These are phyloP conservation scores for Periconia digitata DNA, from an alignment of 2,329 filamentous ascomycete species.

Conservation along the genomic window DNA sequence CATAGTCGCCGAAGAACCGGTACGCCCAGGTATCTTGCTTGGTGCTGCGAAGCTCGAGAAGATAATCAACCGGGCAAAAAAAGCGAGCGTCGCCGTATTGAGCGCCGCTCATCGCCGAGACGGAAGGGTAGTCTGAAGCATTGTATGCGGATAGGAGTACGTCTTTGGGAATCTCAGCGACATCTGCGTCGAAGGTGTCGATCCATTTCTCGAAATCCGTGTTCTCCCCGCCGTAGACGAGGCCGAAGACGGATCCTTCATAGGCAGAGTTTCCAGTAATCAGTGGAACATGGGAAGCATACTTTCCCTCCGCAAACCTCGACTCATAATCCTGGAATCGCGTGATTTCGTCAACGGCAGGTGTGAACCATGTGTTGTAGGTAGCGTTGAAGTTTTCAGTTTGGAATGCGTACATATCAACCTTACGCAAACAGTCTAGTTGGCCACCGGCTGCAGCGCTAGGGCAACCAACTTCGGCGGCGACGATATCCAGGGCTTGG, in stretches of 20 bases:
- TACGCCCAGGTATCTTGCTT: conserved; percentile 48
- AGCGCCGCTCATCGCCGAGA: conserved; percentile 46
- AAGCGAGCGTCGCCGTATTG: conserved; percentile 52
- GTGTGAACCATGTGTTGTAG: conserved; percentile 27
- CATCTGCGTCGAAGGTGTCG: conserved; percentile 47
- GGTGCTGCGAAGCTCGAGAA: conserved; percentile 44
- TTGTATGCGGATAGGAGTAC: conserved; percentile 40
- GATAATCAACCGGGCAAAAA: conserved; percentile 42
- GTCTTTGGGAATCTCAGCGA: conserved; percentile 41
- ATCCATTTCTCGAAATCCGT: conserved; percentile 48
- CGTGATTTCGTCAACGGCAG: conserved; percentile 23
- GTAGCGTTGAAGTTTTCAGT: conserved; percentile 27
- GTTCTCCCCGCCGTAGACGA: conserved; percentile 27
- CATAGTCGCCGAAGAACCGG: conserved; percentile 48
- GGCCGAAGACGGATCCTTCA: conserved; percentile 26
- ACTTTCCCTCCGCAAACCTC: conserved; percentile 26
- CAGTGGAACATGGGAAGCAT: conserved; percentile 27
- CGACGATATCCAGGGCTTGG: conserved; percentile 25
- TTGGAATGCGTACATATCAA: conserved; percentile 25
- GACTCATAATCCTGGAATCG: conserved; percentile 22
- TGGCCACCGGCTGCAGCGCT: conserved; percentile 21
- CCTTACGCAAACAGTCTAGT: conserved; percentile 21
- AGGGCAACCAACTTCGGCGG: conserved; percentile 23
- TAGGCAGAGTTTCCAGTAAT: conserved; percentile 30
- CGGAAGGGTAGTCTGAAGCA: conserved; percentile 38